Conservation (phyloP, 257 asterid genomes). For the Capsicum rhomboideum region DNA sequence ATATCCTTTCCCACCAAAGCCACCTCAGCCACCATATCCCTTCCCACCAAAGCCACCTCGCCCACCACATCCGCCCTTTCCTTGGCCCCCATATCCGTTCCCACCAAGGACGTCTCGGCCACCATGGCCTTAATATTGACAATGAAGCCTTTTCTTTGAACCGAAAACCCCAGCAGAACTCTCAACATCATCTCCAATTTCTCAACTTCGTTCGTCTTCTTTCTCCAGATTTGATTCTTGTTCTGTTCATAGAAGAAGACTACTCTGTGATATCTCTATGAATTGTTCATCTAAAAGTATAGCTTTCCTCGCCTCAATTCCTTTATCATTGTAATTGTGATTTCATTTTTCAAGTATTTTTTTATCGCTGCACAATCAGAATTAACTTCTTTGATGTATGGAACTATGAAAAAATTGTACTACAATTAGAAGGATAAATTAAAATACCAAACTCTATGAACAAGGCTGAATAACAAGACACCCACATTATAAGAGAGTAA, state of each 20-base stretch:
- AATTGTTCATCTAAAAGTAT: background rate
- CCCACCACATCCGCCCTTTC: constrained; percentile 7
- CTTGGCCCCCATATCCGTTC: constrained; percentile 6
- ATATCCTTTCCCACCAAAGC: background rate
- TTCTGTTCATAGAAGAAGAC: background rate
- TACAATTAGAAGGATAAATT: background rate
- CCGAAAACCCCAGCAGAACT: background rate
- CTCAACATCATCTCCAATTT: background rate
- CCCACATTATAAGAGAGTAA: background rate
- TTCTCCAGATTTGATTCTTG: background rate
- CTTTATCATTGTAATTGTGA: background rate
- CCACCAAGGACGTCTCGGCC: background rate
- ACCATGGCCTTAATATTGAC: background rate
- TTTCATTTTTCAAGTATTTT: background rate
- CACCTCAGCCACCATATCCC: constrained; percentile 3
- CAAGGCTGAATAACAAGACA: background rate
- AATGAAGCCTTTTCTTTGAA: background rate
- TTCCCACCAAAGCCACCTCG: background rate
- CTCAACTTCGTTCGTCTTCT: background rate
- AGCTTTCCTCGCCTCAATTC: background rate
- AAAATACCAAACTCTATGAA: background rate
- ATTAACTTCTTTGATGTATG: background rate
- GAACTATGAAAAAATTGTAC: background rate
- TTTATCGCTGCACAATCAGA: background rate
- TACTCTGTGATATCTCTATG: background rate